Evolutionary conservation across 106 monocot genomes (phyloP).

Genomic region (Dioscorea zingiberensis): DNA sequence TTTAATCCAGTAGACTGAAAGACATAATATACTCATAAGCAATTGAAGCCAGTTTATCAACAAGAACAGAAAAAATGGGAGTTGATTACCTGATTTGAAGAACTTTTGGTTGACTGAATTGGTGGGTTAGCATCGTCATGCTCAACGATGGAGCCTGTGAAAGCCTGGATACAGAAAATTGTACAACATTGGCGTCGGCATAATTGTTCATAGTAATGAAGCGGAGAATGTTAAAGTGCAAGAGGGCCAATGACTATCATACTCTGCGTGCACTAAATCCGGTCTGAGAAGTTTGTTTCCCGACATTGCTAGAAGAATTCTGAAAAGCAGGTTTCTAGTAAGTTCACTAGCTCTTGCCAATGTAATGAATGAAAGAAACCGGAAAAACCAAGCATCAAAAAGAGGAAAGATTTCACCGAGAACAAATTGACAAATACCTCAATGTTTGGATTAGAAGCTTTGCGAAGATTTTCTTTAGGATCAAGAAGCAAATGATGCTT

Average conservation of each 20-base stretch:
- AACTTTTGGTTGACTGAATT: constrained; percentile 16
- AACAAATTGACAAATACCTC: too few relatives aligned
- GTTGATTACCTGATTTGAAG: constrained; percentile 26
- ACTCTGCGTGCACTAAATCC: constrained; percentile 13
- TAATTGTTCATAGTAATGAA: not conserved
- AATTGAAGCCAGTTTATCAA: not conserved
- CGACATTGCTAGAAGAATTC: constrained; percentile 15
- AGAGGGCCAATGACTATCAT: not conserved
- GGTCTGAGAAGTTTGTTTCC: constrained; percentile 3
- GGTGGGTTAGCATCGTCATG: constrained; percentile 31
- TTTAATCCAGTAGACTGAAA: constrained; percentile 29
- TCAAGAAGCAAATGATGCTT: constrained; percentile 6
- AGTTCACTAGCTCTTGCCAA: too few relatives aligned
- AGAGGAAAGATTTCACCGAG: too few relatives aligned
- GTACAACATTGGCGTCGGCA: not conserved
- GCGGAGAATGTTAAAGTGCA: not conserved
- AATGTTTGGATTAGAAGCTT: not conserved
- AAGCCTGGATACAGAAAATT: constrained; percentile 32
- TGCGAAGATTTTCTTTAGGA: constrained; percentile 7
- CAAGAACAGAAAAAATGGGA: not conserved
- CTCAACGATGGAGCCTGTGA: constrained; percentile 69
- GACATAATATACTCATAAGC: not conserved
- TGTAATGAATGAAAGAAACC: too few relatives aligned
- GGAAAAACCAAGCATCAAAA: not conserved
- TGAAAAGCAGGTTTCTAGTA: constrained; percentile 7